These are phyloP conservation scores for Termitomyces bulborhizus DNA, from an alignment of 768 basidiomycete genomes.

Conservation along the genomic window DNA sequence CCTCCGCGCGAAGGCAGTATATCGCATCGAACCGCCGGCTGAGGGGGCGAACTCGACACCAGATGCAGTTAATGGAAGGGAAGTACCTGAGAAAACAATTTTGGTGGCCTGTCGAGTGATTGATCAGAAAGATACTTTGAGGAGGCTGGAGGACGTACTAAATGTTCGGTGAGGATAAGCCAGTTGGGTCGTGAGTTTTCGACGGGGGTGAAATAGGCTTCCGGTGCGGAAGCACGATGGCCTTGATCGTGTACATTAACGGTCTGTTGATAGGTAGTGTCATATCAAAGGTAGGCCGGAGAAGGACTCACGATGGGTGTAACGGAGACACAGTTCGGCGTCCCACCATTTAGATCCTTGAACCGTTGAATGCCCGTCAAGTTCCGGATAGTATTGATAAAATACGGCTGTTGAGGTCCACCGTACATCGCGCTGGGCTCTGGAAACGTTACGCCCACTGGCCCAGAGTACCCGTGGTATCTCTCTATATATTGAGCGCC, in stretches of 20 bases:
- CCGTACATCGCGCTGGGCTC: constrained; percentile 43
- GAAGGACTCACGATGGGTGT: constrained; percentile 37
- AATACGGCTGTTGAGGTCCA: constrained; percentile 46
- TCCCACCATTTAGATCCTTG: constrained; percentile 50
- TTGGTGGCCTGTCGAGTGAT: constrained; percentile 32
- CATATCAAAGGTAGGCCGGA: no score
- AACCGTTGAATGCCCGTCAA: constrained; percentile 42
- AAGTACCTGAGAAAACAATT: constrained; percentile 28
- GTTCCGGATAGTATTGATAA: constrained; percentile 38
- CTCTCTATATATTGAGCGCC: constrained; percentile 38
- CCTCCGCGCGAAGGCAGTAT: constrained; percentile 33
- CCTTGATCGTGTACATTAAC: constrained; percentile 45
- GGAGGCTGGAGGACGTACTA: constrained; percentile 17
- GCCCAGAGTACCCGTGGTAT: constrained; percentile 48
- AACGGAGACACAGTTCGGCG: constrained; percentile 49
- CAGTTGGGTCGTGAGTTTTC: constrained; percentile 40
- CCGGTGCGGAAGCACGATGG: constrained; percentile 48
- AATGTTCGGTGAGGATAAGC: constrained; percentile 38
- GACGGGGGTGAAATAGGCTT: constrained; percentile 51
- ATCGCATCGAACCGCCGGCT: constrained; percentile 28
- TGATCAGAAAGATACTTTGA: not conserved
- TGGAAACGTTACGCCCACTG: constrained; percentile 48
- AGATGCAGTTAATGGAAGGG: constrained; percentile 32
- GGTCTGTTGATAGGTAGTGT: constrained; percentile 19
- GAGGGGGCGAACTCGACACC: constrained; percentile 43